These are phyloP conservation scores for Ophiosphaerella herpotricha DNA, from an alignment of 2,329 filamentous ascomycete species.

Conservation along the genomic window DNA sequence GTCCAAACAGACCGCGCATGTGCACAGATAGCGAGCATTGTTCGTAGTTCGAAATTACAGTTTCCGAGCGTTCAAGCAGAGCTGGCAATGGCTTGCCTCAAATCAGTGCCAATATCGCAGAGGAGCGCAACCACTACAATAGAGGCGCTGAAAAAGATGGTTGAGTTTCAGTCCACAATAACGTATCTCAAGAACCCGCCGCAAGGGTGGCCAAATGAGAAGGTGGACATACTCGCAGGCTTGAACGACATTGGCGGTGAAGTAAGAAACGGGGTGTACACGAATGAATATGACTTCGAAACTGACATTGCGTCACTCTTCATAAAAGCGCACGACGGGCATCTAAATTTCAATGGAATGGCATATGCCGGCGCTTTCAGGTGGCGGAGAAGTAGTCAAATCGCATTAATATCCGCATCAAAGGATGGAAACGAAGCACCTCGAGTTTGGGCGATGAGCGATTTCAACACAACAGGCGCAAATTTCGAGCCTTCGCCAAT, in stretches of 20 bases:
- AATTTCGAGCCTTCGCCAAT: conserved; percentile 41
- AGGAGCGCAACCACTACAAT: conserved; percentile 34
- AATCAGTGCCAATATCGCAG: conserved; percentile 40
- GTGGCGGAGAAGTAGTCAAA: conserved; percentile 35
- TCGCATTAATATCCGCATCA: conserved; percentile 39
- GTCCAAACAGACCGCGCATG: conserved; percentile 38
- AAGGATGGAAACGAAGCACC: conserved; percentile 35
- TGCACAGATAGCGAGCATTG: conserved; percentile 26
- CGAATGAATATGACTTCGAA: conserved; percentile 51
- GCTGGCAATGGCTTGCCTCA: conserved; percentile 43
- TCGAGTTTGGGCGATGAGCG: conserved; percentile 37
- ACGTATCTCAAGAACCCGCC: conserved; percentile 47
- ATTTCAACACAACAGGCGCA: conserved; percentile 34
- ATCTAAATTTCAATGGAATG: conserved; percentile 44
- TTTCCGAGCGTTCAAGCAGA: conserved; percentile 37
- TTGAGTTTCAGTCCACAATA: conserved; percentile 49
- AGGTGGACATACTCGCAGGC: conserved; percentile 45
- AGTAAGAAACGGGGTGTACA: conserved; percentile 38
- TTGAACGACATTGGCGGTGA: conserved; percentile 43
- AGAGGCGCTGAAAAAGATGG: conserved; percentile 38
- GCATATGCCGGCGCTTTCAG: conserved; percentile 43
- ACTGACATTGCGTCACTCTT: conserved; percentile 40
- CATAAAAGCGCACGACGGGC: conserved; percentile 41
- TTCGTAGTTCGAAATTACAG: conserved; percentile 12
- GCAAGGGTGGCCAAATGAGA: conserved; percentile 42